phyloP scores from a whole-genome alignment of 1,284 basidiomycete genomes.

The Cystobasidium sp. region DNA sequence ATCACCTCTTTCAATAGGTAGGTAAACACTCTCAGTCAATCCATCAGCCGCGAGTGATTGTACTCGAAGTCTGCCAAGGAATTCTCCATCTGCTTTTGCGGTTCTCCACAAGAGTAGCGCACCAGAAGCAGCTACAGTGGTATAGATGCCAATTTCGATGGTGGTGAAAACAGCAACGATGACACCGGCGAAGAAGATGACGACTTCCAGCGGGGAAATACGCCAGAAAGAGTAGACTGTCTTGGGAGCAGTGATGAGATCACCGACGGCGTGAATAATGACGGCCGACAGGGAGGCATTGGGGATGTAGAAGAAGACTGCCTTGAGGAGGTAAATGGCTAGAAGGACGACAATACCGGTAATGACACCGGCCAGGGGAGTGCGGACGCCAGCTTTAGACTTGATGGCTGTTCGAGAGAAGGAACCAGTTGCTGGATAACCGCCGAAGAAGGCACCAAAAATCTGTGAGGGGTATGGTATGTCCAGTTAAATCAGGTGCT shows the following conservation, averaged over 20 bases:
- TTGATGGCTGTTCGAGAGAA: slow-evolving; percentile 97
- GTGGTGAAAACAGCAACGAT: slow-evolving; percentile 72
- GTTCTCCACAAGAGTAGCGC: slow-evolving; percentile 86
- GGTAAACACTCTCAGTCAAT: slow-evolving; percentile 70
- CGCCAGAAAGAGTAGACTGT: slow-evolving; percentile 94
- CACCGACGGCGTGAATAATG: slow-evolving; percentile 72
- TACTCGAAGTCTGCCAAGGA: slow-evolving; percentile 79
- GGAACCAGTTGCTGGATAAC: slow-evolving; percentile 95
- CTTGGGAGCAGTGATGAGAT: slow-evolving; percentile 83
- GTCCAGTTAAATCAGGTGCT: background rate
- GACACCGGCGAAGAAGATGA: slow-evolving; percentile 89
- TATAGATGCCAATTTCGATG: slow-evolving; percentile 94
- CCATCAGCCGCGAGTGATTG: slow-evolving; percentile 60
- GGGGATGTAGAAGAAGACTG: slow-evolving; percentile 79
- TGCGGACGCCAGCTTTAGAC: slow-evolving; percentile 93
- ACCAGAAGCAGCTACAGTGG: slow-evolving; percentile 77
- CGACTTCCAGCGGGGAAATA: slow-evolving; percentile 86
- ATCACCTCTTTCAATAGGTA: slow-evolving; percentile 69
- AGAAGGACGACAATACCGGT: slow-evolving; percentile 89
- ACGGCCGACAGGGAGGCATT: slow-evolving; percentile 77
- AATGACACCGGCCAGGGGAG: slow-evolving; percentile 85
- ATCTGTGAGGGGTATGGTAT: background rate
- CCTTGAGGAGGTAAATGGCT: slow-evolving; percentile 82
- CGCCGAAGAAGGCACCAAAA: slow-evolving; percentile 57
- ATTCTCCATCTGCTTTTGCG: slow-evolving; percentile 87